These are phyloP conservation scores for Rhamnella rubrinervis DNA, from an alignment of 331 rosid species.

Conservation along the genomic window DNA sequence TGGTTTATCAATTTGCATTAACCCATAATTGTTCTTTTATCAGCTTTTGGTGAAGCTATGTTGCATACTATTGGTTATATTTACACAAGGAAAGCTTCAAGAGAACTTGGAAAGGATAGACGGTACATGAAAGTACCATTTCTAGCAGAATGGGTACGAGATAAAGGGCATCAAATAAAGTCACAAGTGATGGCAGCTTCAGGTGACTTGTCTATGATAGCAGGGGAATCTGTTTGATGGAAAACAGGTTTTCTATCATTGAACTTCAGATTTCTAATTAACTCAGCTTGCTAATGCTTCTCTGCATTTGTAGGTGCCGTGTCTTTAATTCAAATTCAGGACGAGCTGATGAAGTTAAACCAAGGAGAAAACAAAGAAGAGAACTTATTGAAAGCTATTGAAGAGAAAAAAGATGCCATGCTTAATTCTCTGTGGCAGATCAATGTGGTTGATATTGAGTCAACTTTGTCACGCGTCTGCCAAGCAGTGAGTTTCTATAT, in stretches of 20 bases:
- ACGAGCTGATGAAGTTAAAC: conserved; percentile 68
- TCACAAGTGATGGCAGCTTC: conserved; percentile 98
- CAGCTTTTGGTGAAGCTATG: conserved; percentile 99
- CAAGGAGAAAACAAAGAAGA: conserved; percentile 73
- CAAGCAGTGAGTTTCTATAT: conserved; percentile 60
- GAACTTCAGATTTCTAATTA: conserved; percentile 16
- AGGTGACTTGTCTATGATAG: conserved; percentile 44
- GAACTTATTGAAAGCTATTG: conserved; percentile 57
- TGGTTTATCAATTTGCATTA: background rate
- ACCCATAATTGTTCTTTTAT: conserved; percentile 23
- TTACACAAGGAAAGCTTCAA: conserved; percentile 80
- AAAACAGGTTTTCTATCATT: background rate
- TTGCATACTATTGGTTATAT: conserved; percentile 94
- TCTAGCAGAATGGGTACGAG: conserved; percentile 96
- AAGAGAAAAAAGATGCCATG: conserved; percentile 80
- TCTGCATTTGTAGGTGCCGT: conserved; percentile 72
- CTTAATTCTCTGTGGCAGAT: conserved; percentile 91
- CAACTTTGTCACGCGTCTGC: conserved; percentile 83
- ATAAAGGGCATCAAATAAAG: conserved; percentile 87
- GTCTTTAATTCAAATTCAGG: conserved; percentile 85
- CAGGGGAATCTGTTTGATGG: conserved; percentile 18
- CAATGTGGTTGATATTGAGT: conserved; percentile 91
- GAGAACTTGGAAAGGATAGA: conserved; percentile 77
- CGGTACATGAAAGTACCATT: conserved; percentile 84
- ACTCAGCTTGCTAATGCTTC: conserved; percentile 15